Evolutionary conservation across 164 flowering plant species (phyloP).

Genomic region (Vitis amurensis): DNA sequence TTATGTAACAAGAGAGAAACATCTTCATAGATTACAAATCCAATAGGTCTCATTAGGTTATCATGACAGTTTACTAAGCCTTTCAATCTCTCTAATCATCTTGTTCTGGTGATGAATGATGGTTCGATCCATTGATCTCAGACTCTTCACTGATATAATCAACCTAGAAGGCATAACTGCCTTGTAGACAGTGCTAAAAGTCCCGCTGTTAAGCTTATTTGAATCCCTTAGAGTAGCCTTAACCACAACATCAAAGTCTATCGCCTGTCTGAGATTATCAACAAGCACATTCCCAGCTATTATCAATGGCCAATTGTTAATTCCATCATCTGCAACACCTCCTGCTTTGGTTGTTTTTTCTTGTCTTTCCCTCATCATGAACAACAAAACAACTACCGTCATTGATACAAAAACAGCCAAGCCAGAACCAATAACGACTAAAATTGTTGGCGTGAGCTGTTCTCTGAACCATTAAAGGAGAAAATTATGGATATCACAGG

Average conservation of each 20-base stretch:
- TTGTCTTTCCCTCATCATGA: slow-evolving; percentile 89
- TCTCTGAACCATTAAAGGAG: too few relatives aligned
- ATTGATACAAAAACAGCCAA: slow-evolving; percentile 77
- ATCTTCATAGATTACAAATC: slow-evolving; percentile 86
- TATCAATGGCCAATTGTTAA: slow-evolving; percentile 48
- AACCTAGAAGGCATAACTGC: slow-evolving; percentile 97
- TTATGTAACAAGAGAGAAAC: slow-evolving; percentile 76
- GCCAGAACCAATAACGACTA: slow-evolving; percentile 77
- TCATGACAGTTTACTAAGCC: slow-evolving; percentile 84
- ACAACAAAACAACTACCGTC: slow-evolving; percentile 70
- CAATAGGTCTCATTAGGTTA: slow-evolving; percentile 74
- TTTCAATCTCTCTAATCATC: slow-evolving; percentile 94
- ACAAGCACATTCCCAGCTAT: slow-evolving; percentile 79
- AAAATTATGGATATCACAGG: too few relatives aligned
- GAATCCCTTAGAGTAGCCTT: slow-evolving; percentile 82
- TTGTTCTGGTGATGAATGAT: slow-evolving; percentile 77
- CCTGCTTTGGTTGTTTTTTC: slow-evolving; percentile 65
- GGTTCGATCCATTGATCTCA: slow-evolving; percentile 85
- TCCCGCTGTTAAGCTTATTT: slow-evolving; percentile 74
- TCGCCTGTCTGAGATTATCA: slow-evolving; percentile 83
- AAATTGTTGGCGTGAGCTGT: too few relatives aligned
- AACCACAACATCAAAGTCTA: slow-evolving; percentile 85
- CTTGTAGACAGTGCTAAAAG: slow-evolving; percentile 84
- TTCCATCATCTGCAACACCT: slow-evolving; percentile 37
- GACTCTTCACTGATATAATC: slow-evolving; percentile 65